phyloP scores from a whole-genome alignment of 2,329 filamentous ascomycete species.

The Helicocarpus griseus region DNA sequence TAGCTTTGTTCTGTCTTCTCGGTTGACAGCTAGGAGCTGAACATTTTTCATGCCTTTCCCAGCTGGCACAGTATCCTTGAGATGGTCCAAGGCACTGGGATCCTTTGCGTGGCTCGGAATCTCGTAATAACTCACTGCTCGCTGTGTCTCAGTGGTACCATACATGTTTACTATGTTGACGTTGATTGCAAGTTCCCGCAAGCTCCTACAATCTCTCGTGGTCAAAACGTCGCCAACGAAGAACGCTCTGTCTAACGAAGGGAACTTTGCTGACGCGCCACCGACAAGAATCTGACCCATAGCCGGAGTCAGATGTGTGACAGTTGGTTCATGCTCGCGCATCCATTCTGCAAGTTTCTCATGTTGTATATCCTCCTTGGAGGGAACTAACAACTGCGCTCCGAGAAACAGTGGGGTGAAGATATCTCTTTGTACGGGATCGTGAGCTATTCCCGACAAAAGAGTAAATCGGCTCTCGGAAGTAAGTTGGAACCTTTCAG shows the following conservation, averaged over 20 bases:
- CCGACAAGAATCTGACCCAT: conserved; percentile 96
- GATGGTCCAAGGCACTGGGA: conserved; percentile 49
- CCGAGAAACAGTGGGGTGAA: conserved; percentile 86
- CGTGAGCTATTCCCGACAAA: conserved; percentile 68
- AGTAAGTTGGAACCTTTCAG: conserved; percentile 65
- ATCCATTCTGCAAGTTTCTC: conserved; percentile 87
- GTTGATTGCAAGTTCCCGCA: conserved; percentile 69
- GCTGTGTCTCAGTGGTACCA: conserved; percentile 75
- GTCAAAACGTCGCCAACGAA: conserved; percentile 89
- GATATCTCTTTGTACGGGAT: conserved; percentile 55
- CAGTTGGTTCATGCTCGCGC: conserved; percentile 60
- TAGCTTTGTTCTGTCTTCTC: conserved; percentile 54
- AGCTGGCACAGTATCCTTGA: conserved; percentile 70
- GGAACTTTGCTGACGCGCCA: conserved; percentile 67
- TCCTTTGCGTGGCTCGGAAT: conserved; percentile 58
- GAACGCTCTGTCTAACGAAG: conserved; percentile 67
- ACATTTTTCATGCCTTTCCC: conserved; percentile 83
- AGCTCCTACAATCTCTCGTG: conserved; percentile 65
- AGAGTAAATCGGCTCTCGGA: conserved; percentile 69
- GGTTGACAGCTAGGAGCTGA: conserved; percentile 75
- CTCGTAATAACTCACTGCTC: conserved; percentile 74
- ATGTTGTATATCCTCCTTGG: conserved; percentile 74
- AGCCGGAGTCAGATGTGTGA: conserved; percentile 84
- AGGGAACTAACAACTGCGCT: conserved; percentile 66
- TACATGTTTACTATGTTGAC: conserved; percentile 76